Evolutionary conservation across 805 yeast species (phyloP), one percentile per base, ranked within the genome.

Genomic region (Candida germanica): DNA sequence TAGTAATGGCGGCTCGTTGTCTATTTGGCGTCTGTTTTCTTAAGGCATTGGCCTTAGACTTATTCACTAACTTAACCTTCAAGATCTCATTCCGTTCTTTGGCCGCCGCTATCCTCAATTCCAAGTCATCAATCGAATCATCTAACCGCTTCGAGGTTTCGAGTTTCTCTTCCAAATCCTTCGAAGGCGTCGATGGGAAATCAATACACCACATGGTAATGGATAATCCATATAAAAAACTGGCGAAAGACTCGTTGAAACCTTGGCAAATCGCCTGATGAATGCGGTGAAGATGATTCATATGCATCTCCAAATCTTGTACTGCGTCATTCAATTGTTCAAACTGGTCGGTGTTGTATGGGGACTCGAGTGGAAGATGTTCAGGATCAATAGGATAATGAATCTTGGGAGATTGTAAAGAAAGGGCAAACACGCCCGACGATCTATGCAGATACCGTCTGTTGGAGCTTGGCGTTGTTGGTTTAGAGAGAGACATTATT

Each of bases 131-230:
- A 10, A 63, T 50, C 16, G 59, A 48, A 7, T 39, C 46, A 35
- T 52, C 53, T 15, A 49, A 33, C 24, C 51, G 47, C 31, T 51
- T 50, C 23, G 48, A 45, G 16, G 39, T 43, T 42, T 55, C 51
- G 19, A 57, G 48, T 36, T 54, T 53, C 31, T 64, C 66, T 56
- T 60, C 59, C 16, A 52, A 58, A 16, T 53, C 56, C 33, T 49
- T 49, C 9, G 65, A 55, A 8, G 71, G 71, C 31, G 64, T 53
- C 1, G 64, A 65, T 1, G 69, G 70, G 48, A 85, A 85, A 50
- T 84, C 88, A 18, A 83, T 83, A 59, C 95, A 85, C 82, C 93
- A 87, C 43, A 94, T 89, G 50, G 88, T 87, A 58, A 87, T 79
- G 53, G 83, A 77, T 33, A 87, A 59, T 1, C 96, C 95, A 50